These are phyloP conservation scores for Sanghuangporus baumii DNA, from an alignment of 1,284 basidiomycete genomes.

Conservation along the genomic window DNA sequence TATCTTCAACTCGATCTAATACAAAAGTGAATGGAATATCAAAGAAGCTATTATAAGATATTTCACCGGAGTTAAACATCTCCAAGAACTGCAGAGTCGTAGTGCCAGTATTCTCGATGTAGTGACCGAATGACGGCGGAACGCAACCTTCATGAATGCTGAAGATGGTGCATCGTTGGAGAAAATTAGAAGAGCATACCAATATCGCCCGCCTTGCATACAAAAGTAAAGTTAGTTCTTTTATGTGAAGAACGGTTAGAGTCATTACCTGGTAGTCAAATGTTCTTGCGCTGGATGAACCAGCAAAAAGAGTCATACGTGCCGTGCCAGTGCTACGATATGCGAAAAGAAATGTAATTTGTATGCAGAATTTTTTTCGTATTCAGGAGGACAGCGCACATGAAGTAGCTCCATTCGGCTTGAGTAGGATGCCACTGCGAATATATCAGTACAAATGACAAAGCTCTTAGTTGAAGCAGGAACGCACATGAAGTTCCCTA, in stretches of 20 bases:
- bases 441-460: neutral
- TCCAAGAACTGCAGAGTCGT: conserved; percentile 54
- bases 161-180: neutral
- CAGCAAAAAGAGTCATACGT: conserved; percentile 38
- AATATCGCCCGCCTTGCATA: conserved; percentile 47
- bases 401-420: conserved; percentile 33
- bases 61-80: conserved; percentile 49
- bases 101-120: conserved; percentile 64
- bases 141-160: conserved; percentile 18
- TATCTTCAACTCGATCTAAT: conserved; percentile 52
- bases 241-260: neutral
- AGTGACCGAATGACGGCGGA: conserved; percentile 42
- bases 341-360: neutral
- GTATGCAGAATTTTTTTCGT: conserved; percentile 21
- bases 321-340: conserved; percentile 38
- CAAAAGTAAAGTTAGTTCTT: neutral
- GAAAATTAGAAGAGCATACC: conserved; percentile 30
- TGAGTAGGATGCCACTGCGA: conserved; percentile 47
- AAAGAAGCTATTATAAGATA: neutral
- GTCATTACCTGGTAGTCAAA: conserved; percentile 36
- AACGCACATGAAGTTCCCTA: conserved; percentile 49
- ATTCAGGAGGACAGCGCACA: conserved; percentile 12
- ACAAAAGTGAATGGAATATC: no score
- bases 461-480: neutral
- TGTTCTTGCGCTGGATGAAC: conserved; percentile 34